Evolutionary conservation across 2,329 filamentous ascomycete genomes (phyloP).

Genomic region (Calonectria pseudoreteaudii): DNA sequence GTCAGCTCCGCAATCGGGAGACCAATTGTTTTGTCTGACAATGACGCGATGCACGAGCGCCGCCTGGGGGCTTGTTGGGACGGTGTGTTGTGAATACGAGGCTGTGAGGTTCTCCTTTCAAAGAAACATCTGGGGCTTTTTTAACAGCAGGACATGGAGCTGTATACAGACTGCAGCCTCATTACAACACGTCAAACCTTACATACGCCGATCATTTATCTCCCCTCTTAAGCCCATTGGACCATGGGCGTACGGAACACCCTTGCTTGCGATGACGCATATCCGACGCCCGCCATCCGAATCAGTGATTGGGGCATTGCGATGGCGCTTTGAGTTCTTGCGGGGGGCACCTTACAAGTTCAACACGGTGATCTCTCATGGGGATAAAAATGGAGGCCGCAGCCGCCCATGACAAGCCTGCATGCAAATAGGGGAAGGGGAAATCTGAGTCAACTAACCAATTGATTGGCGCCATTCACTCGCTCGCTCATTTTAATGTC

Average conservation of each 20-base stretch:
- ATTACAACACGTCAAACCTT: background rate
- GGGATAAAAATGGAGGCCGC: slow-evolving; percentile 7
- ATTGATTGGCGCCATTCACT: slow-evolving; percentile 21
- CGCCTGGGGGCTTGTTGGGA: background rate
- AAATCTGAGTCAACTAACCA: slow-evolving; percentile 24
- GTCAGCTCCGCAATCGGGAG: slow-evolving; percentile 21
- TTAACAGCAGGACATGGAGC: background rate
- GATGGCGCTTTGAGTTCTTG: slow-evolving; percentile 12
- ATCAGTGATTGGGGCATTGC: background rate
- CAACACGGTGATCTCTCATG: slow-evolving; percentile 27
- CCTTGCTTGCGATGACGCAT: slow-evolving; percentile 1
- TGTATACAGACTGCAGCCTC: slow-evolving; percentile 9
- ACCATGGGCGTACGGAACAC: background rate
- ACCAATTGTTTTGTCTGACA: background rate
- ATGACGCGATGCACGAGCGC: background rate
- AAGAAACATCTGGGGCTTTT: background rate
- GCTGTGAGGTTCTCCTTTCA: background rate
- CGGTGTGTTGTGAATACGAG: slow-evolving; percentile 2
- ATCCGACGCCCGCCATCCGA: slow-evolving; percentile 6
- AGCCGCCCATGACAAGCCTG: background rate
- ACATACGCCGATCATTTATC: slow-evolving; percentile 2
- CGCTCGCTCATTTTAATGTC: slow-evolving; percentile 22
- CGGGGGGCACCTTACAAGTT: slow-evolving; percentile 16
- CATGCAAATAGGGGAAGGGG: background rate
- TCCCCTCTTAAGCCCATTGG: background rate